These are phyloP conservation scores for Phaeosphaeria sp. DNA, from an alignment of 2,329 filamentous ascomycete species.

Conservation along the genomic window DNA sequence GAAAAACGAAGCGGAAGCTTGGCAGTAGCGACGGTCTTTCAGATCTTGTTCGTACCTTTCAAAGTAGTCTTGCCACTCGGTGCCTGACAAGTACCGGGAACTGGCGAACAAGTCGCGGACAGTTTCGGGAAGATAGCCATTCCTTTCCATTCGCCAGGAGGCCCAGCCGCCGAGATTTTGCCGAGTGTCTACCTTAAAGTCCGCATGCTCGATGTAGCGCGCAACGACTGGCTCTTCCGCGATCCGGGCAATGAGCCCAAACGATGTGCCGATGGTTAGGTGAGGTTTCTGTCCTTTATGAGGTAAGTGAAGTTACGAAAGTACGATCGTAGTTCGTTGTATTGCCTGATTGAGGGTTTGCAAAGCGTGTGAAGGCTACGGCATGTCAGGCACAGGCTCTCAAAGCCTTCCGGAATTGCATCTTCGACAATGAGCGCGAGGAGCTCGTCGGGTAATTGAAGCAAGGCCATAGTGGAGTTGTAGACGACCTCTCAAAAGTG, in stretches of 20 bases:
- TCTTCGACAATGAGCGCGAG: conserved; percentile 15
- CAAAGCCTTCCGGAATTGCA: conserved; percentile 19
- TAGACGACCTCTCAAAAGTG: conserved; percentile 13
- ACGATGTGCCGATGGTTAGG: conserved; percentile 16
- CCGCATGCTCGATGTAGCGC: conserved; percentile 20
- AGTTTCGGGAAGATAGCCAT: conserved; percentile 20
- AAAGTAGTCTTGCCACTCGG: conserved; percentile 11
- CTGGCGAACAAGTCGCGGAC: conserved; percentile 21
- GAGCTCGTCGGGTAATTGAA: conserved; percentile 17
- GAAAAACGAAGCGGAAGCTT: conserved; percentile 15
- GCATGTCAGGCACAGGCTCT: conserved; percentile 18
- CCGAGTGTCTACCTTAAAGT: conserved; percentile 14
- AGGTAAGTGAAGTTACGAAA: conserved; percentile 18
- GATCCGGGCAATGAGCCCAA: conserved; percentile 20
- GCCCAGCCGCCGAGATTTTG: conserved; percentile 7
- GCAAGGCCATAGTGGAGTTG: conserved; percentile 6
- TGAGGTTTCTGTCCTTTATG: conserved; percentile 6
- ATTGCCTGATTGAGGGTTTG: conserved; percentile 19
- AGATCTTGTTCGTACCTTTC: conserved; percentile 17
- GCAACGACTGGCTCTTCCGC: conserved; percentile 20
- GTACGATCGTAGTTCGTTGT: conserved; percentile 17
- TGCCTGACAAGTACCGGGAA: conserved; percentile 18
- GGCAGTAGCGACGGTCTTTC: conserved; percentile 14
- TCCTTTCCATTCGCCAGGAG: conserved; percentile 16
- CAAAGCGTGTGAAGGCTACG: conserved; percentile 15